Evolutionary conservation across 768 basidiomycete genomes (phyloP).

Genomic region (Xerocomellus chrysenteron): DNA sequence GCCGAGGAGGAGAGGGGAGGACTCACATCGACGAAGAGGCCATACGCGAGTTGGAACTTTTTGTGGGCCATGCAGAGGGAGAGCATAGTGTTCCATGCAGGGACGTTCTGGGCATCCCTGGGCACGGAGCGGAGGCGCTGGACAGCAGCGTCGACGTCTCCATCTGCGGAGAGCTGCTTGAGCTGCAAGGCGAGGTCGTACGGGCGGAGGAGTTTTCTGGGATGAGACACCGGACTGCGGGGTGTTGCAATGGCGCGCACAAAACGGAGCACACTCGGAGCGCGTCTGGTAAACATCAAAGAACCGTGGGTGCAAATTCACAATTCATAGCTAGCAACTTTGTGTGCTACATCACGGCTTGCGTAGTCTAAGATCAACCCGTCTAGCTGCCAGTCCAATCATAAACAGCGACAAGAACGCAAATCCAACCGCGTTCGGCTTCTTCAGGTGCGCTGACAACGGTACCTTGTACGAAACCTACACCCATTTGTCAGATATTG

Average conservation of each 20-base stretch:
- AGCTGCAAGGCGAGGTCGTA: conserved; percentile 60
- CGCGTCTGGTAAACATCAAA: conserved; percentile 16
- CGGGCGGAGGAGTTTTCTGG: conserved; percentile 50
- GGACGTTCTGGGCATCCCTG: conserved; percentile 68
- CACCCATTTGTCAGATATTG: conserved; percentile 8
- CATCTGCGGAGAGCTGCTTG: conserved; percentile 53
- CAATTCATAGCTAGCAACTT: neutral
- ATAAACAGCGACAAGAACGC: conserved; percentile 70
- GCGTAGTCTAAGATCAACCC: conserved; percentile 53
- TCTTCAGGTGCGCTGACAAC: conserved; percentile 76
- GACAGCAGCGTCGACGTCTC: conserved; percentile 62
- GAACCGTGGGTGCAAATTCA: conserved; percentile 6
- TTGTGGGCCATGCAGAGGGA: conserved; percentile 57
- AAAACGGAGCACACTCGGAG: neutral
- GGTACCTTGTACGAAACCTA: conserved; percentile 90
- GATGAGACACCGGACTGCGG: neutral
- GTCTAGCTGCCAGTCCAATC: conserved; percentile 43
- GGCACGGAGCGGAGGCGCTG: conserved; percentile 67
- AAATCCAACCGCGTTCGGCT: conserved; percentile 74
- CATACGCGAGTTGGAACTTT: conserved; percentile 58
- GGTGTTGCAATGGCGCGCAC: conserved; percentile 8
- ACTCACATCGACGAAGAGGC: conserved; percentile 69
- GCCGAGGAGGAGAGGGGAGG: conserved; percentile 10
- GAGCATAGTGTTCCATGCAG: conserved; percentile 80
- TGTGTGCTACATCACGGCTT: conserved; percentile 27